Conservation (phyloP, 1,284 basidiomycete genomes). For the Leccinum pseudoinsigne region DNA sequence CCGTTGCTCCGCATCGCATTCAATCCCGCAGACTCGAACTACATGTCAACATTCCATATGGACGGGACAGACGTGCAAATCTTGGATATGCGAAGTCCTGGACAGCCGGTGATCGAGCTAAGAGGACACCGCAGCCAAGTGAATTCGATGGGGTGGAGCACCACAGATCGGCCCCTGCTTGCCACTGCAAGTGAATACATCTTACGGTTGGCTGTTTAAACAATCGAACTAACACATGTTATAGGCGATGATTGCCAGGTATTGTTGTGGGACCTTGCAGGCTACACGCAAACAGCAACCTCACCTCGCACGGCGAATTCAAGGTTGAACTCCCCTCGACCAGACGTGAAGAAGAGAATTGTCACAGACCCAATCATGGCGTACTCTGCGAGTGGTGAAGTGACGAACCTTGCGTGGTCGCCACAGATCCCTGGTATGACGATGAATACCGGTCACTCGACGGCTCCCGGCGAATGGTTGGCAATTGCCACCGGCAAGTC, state of each 20-base stretch:
- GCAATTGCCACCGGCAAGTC: slow-evolving; percentile 83
- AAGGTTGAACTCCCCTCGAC: slow-evolving; percentile 69
- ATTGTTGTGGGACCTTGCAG: slow-evolving; percentile 83
- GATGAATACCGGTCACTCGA: slow-evolving; percentile 71
- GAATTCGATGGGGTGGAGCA: slow-evolving; percentile 88
- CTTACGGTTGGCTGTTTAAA: not conserved
- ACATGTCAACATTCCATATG: slow-evolving; percentile 93
- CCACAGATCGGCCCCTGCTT: slow-evolving; percentile 76
- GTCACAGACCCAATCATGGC: slow-evolving; percentile 79
- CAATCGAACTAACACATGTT: slow-evolving; percentile 6
- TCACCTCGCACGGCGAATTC: slow-evolving; percentile 64
- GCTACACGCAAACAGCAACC: slow-evolving; percentile 57
- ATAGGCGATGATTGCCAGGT: slow-evolving; percentile 91
- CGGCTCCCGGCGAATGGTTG: slow-evolving; percentile 85
- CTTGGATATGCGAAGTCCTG: slow-evolving; percentile 92
- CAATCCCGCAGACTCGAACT: slow-evolving; percentile 85
- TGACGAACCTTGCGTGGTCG: slow-evolving; percentile 89
- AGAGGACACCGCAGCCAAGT: slow-evolving; percentile 76
- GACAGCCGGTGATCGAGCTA: slow-evolving; percentile 90
- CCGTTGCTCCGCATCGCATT: slow-evolving; percentile 85
- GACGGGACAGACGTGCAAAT: slow-evolving; percentile 87
- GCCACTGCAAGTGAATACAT: slow-evolving; percentile 73
- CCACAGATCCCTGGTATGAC: slow-evolving; percentile 73
- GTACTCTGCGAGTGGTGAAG: slow-evolving; percentile 77
- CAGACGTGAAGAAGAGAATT: slow-evolving; percentile 73